These are phyloP conservation scores for Colletotrichum sp. DNA, from an alignment of 2,329 filamentous ascomycete genomes.

Conservation along the genomic window DNA sequence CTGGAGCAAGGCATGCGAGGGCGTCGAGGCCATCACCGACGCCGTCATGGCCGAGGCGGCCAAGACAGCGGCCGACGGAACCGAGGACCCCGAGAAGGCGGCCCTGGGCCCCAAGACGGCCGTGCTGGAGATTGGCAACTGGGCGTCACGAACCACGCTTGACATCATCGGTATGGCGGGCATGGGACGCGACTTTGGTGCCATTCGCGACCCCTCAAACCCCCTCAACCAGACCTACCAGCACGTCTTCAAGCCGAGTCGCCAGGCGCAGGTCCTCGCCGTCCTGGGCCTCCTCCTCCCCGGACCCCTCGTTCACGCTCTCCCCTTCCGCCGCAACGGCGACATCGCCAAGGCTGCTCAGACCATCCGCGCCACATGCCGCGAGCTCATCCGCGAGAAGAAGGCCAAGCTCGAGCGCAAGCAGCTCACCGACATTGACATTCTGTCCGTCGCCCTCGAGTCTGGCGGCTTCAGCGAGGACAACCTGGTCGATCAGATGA, in stretches of 20 bases:
- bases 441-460: slow-evolving; percentile 79
- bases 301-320: slow-evolving; percentile 58
- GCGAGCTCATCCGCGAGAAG: slow-evolving; percentile 74
- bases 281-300: slow-evolving; percentile 69
- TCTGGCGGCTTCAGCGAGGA: slow-evolving; percentile 79
- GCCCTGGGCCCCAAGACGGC: slow-evolving; percentile 32
- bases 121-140: slow-evolving; percentile 59
- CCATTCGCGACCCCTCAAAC: slow-evolving; percentile 65
- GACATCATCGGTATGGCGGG: slow-evolving; percentile 79
- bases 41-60: slow-evolving; percentile 31
- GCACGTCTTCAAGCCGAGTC: slow-evolving; percentile 57
- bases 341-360: slow-evolving; percentile 61
- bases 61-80: slow-evolving; percentile 34
- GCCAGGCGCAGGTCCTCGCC: slow-evolving; percentile 58
- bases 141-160: slow-evolving; percentile 72
- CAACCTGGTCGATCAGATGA: slow-evolving; percentile 84
- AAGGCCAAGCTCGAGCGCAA: slow-evolving; percentile 56
- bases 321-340: slow-evolving; percentile 77
- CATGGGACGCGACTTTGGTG: slow-evolving; percentile 73
- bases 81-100: slow-evolving; percentile 28
- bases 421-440: slow-evolving; percentile 66
- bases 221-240: slow-evolving; percentile 64
- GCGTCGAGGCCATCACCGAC: slow-evolving; percentile 65
- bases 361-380: slow-evolving; percentile 69
- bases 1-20: slow-evolving; percentile 77